A percentile compares a stretch with the other conserved stretches of the same genome.
Evolutionary conservation across 2,329 filamentous ascomycete genomes (phyloP).

Genomic region (Hymenoscyphus scutula): DNA sequence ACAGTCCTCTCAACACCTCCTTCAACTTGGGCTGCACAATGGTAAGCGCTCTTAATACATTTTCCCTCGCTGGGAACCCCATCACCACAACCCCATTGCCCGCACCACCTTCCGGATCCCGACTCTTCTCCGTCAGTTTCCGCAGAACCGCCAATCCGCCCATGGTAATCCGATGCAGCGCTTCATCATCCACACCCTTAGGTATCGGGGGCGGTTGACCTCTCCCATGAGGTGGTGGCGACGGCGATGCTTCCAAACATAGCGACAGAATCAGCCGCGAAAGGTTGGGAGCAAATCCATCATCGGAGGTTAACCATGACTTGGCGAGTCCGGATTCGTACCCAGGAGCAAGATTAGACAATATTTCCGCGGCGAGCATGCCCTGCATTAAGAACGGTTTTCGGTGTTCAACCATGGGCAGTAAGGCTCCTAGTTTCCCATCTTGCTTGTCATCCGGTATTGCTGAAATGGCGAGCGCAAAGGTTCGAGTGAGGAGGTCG

Average conservation of each 20-base stretch:
- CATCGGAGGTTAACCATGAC: constrained; percentile 78
- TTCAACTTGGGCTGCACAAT: constrained; percentile 62
- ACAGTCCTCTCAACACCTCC: constrained; percentile 66
- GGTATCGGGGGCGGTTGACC: constrained; percentile 19
- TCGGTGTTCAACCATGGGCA: constrained; percentile 73
- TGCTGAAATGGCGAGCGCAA: constrained; percentile 81
- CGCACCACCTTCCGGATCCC: constrained; percentile 51
- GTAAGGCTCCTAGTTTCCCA: constrained; percentile 56
- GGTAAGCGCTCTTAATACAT: constrained; percentile 63
- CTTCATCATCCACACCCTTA: constrained; percentile 36
- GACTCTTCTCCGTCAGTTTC: constrained; percentile 65
- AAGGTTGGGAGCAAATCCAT: constrained; percentile 79
- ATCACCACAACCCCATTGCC: constrained; percentile 49
- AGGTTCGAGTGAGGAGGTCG: constrained; percentile 82
- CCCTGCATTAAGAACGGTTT: constrained; percentile 92
- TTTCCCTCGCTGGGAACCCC: constrained; percentile 65
- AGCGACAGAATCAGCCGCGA: constrained; percentile 73
- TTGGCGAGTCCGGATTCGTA: constrained; percentile 71
- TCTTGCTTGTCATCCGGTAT: constrained; percentile 65
- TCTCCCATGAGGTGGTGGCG: constrained; percentile 44
- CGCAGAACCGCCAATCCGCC: constrained; percentile 67
- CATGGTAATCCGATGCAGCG: constrained; percentile 54
- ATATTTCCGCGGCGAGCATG: constrained; percentile 83
- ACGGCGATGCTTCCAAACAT: constrained; percentile 53
- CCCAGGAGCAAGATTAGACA: constrained; percentile 70